A percentile compares a stretch with the other conserved stretches of the same genome.
phyloP scores from a whole-genome alignment of 2,329 filamentous ascomycete genomes.

The Aspergillus latus region DNA sequence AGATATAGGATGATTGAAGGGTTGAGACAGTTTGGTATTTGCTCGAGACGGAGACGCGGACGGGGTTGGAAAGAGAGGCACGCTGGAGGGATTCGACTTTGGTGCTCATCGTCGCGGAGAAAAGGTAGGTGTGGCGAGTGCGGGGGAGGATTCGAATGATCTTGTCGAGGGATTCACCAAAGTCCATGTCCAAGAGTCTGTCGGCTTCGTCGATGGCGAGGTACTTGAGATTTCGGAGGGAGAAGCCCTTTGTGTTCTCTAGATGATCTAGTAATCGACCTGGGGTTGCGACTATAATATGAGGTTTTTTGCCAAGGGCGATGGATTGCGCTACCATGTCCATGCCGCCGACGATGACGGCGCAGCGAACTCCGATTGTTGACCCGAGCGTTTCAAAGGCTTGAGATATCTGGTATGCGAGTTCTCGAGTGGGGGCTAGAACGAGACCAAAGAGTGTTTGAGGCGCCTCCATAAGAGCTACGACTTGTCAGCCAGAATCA shows the following conservation, averaged over 20 bases:
- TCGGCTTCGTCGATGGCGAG: slow-evolving; percentile 96
- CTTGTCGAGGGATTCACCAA: slow-evolving; percentile 88
- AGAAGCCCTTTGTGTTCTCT: slow-evolving; percentile 96
- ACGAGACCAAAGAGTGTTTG: slow-evolving; percentile 85
- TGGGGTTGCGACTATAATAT: slow-evolving; percentile 89
- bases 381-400: slow-evolving; percentile 84
- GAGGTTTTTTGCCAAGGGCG: slow-evolving; percentile 90
- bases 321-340: slow-evolving; percentile 94
- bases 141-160: slow-evolving; percentile 84
- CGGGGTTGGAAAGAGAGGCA: slow-evolving; percentile 79
- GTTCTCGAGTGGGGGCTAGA: slow-evolving; percentile 86
- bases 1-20: slow-evolving; percentile 79
- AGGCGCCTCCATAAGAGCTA: slow-evolving; percentile 78
- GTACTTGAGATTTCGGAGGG: slow-evolving; percentile 75
- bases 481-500: no score
- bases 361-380: slow-evolving; percentile 81
- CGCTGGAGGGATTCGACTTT: slow-evolving; percentile 92
- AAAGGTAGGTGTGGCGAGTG: slow-evolving; percentile 78
- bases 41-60: slow-evolving; percentile 77
- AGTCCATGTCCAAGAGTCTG: slow-evolving; percentile 87
- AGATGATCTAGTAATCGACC: slow-evolving; percentile 87
- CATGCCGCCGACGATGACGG: slow-evolving; percentile 87
- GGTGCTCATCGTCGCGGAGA: slow-evolving; percentile 89
- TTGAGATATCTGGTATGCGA: slow-evolving; percentile 83
- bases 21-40: slow-evolving; percentile 92